Conservation (phyloP, 805 yeast genomes). For the Nakazawaea wickerhamii region DNA sequence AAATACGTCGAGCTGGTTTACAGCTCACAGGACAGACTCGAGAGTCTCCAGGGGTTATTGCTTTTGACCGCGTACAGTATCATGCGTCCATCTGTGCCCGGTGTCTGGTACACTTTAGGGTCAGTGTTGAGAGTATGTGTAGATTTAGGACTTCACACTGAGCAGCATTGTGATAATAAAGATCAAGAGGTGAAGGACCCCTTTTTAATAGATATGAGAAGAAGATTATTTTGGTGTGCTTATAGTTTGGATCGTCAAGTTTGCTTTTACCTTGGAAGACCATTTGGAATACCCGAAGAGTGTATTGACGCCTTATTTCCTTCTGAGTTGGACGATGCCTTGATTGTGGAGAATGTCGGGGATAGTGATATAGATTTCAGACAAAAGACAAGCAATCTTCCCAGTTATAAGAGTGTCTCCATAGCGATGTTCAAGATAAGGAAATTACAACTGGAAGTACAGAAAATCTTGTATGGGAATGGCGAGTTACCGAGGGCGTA, state of each 20-base stretch:
- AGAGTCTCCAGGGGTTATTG: slow-evolving; percentile 66
- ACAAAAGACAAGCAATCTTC: slow-evolving; percentile 30
- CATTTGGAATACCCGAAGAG: slow-evolving; percentile 85
- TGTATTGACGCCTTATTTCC: slow-evolving; percentile 69
- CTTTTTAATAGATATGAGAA: slow-evolving; percentile 58
- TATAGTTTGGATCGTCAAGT: slow-evolving; percentile 83
- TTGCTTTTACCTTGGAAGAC: slow-evolving; percentile 81
- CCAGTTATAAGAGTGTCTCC: slow-evolving; percentile 67
- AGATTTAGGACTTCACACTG: slow-evolving; percentile 81
- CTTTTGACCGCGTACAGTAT: slow-evolving; percentile 65
- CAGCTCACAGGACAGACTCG: slow-evolving; percentile 55
- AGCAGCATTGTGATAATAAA: slow-evolving; percentile 28
- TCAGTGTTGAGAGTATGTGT: slow-evolving; percentile 74
- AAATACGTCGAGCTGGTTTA: slow-evolving; percentile 53
- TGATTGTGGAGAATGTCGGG: slow-evolving; percentile 34
- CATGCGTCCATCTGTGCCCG: slow-evolving; percentile 87
- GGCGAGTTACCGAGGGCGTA: slow-evolving; percentile 67
- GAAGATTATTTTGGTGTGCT: slow-evolving; percentile 85
- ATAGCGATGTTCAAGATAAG: slow-evolving; percentile 65
- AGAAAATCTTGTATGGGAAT: slow-evolving; percentile 63
- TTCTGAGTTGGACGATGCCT: slow-evolving; percentile 66
- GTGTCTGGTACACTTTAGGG: slow-evolving; percentile 90
- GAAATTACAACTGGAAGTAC: slow-evolving; percentile 71
- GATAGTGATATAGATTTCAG: slow-evolving; percentile 35
- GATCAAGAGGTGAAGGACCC: slow-evolving; percentile 37